Conservation (phyloP, 2,329 filamentous ascomycete genomes). For the Diplodia mutila region DNA sequence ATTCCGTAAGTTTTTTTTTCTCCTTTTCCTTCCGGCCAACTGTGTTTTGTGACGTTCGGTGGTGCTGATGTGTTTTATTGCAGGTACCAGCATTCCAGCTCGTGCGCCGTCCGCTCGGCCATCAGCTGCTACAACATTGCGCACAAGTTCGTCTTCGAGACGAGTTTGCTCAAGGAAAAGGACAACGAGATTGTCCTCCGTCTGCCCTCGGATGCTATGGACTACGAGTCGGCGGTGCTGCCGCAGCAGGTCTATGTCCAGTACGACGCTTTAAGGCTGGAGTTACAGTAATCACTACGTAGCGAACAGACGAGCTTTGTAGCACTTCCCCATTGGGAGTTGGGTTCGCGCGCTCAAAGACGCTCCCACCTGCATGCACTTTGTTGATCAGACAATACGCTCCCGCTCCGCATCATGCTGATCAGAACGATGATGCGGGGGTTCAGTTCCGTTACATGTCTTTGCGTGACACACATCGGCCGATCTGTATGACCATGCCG, state of each 20-base stretch:
- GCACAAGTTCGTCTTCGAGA: conserved; percentile 55
- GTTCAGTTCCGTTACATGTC: no score
- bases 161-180: conserved; percentile 49
- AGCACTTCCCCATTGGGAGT: no score
- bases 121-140: conserved; percentile 65
- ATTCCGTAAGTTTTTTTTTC: conserved; percentile 54
- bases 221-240: conserved; percentile 62
- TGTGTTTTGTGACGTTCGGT: no score
- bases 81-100: conserved; percentile 60
- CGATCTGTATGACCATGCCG: no score
- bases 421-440: no score
- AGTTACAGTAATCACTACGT: conserved; percentile 47
- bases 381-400: no score
- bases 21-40: neutral
- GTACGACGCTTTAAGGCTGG: conserved; percentile 66
- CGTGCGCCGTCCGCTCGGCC: conserved; percentile 63
- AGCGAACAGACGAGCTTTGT: no score
- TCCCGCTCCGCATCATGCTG: no score
- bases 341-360: no score
- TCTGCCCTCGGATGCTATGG: conserved; percentile 62
- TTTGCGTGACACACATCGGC: no score
- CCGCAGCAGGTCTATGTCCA: conserved; percentile 63
- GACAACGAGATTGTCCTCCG: conserved; percentile 62
- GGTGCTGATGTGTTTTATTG: neutral
- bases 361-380: no score